Conservation (phyloP, 2,329 filamentous ascomycete species). For the Alternaria sp. region DNA sequence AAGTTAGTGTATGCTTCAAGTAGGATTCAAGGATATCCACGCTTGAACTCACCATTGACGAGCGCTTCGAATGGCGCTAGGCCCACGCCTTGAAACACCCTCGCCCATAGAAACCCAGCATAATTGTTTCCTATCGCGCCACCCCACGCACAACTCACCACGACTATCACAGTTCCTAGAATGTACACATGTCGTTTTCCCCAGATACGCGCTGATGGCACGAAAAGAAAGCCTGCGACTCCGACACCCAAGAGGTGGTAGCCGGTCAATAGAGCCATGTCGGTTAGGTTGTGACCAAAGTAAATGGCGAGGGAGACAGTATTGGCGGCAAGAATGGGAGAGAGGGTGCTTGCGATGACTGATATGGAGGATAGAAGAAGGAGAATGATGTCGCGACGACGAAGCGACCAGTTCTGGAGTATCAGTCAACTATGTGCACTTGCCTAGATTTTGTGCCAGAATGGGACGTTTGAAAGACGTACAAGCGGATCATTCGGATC, state of each 20-base stretch:
- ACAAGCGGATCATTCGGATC: conserved; percentile 88
- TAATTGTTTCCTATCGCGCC: conserved; percentile 73
- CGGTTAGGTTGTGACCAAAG: conserved; percentile 71
- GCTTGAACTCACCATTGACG: conserved; percentile 77
- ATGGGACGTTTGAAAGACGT: conserved; percentile 23
- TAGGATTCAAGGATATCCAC: not conserved
- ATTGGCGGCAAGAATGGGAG: conserved; percentile 86
- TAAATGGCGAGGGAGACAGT: conserved; percentile 76
- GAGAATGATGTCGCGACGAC: conserved; percentile 82
- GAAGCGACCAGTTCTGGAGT: conserved; percentile 79
- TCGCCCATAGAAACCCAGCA: conserved; percentile 73
- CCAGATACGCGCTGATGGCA: conserved; percentile 87
- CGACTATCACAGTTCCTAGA: conserved; percentile 74
- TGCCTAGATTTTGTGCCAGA: not conserved
- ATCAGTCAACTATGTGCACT: not conserved
- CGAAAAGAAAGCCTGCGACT: conserved; percentile 80
- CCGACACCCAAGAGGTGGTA: conserved; percentile 87
- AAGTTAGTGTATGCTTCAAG: not conserved
- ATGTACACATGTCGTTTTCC: conserved; percentile 91
- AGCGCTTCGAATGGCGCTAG: conserved; percentile 88
- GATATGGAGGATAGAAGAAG: conserved; percentile 78
- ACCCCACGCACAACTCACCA: conserved; percentile 79
- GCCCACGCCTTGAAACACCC: conserved; percentile 85
- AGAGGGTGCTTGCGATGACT: conserved; percentile 83
- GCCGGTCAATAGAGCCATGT: conserved; percentile 81